Percentiles rank a stretch among this genome's conserved stretches.
phyloP scores from a whole-genome alignment of 805 yeast species.

The Priceomyces haplophilus region DNA sequence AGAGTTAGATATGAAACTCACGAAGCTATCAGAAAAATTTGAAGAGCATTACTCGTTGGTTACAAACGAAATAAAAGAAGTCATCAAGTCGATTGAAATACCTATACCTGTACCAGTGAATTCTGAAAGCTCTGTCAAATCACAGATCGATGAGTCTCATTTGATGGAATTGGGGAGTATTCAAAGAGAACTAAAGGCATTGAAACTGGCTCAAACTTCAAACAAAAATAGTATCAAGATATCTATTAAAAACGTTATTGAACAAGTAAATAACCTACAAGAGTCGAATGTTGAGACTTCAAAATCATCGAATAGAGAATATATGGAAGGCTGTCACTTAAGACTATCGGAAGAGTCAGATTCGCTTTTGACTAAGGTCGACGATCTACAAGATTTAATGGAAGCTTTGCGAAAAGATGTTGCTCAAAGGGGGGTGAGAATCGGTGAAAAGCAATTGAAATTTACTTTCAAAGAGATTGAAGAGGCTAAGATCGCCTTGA shows the following conservation, averaged over 20 bases:
- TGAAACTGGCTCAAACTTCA: conserved; percentile 53
- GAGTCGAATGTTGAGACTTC: conserved; percentile 39
- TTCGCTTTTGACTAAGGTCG: conserved; percentile 69
- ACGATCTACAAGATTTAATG: conserved; percentile 86
- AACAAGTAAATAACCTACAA: conserved; percentile 52
- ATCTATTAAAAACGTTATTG: conserved; percentile 43
- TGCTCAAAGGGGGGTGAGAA: conserved; percentile 84
- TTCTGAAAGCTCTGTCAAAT: background rate
- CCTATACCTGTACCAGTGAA: conserved; percentile 8
- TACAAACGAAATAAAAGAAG: conserved; percentile 16
- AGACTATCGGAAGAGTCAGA: conserved; percentile 79
- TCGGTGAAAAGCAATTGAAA: conserved; percentile 69
- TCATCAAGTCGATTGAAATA: conserved; percentile 19
- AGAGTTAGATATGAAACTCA: conserved; percentile 21
- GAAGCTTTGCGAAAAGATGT: conserved; percentile 89
- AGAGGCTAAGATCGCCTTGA: conserved; percentile 52
- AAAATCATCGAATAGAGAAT: conserved; percentile 43
- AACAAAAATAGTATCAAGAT: conserved; percentile 42
- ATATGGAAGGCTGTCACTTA: conserved; percentile 73
- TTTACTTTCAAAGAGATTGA: conserved; percentile 62
- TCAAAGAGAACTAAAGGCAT: conserved; percentile 56
- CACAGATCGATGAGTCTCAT: conserved; percentile 2
- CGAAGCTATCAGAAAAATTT: conserved; percentile 15
- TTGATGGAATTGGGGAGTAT: conserved; percentile 40
- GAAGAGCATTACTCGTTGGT: conserved; percentile 14